A percentile compares a stretch with the other conserved stretches of the same genome.
Evolutionary conservation across 768 basidiomycete species (phyloP).

Genomic region (Nevesoporus exiguus): DNA sequence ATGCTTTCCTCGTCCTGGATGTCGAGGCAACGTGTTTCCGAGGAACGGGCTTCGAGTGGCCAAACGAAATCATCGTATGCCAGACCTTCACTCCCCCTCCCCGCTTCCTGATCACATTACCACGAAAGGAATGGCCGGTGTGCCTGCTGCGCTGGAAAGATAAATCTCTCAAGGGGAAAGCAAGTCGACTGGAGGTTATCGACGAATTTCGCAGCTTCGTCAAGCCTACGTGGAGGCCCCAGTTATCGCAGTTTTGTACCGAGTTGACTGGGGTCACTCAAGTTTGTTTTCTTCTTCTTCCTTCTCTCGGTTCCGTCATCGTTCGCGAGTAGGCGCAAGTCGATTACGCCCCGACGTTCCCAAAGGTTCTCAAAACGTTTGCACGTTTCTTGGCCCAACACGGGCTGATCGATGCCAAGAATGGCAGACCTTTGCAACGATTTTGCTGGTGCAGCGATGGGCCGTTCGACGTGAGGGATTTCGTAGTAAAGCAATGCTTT

Average conservation of each 20-base stretch:
- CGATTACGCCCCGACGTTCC: constrained; percentile 72
- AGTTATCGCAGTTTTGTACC: constrained; percentile 79
- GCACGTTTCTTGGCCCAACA: constrained; percentile 66
- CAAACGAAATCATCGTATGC: constrained; percentile 93
- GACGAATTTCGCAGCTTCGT: constrained; percentile 90
- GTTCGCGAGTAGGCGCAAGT: constrained; percentile 64
- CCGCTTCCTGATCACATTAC: constrained; percentile 6
- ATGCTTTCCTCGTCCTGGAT: constrained; percentile 84
- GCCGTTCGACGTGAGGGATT: constrained; percentile 79
- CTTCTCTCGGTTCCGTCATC: constrained; percentile 3
- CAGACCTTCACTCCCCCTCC: constrained; percentile 15
- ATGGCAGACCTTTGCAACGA: constrained; percentile 52
- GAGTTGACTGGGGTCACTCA: constrained; percentile 90
- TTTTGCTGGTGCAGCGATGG: constrained; percentile 87
- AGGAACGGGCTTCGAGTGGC: constrained; percentile 71
- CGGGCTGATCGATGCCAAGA: constrained; percentile 60
- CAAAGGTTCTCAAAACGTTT: constrained; percentile 61
- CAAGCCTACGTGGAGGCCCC: constrained; percentile 80
- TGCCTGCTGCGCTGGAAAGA: constrained; percentile 83
- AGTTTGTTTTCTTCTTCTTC: constrained; percentile 44
- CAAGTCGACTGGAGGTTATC: constrained; percentile 60
- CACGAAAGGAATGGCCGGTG: constrained; percentile 84
- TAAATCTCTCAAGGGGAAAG: constrained; percentile 45
- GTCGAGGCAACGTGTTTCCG: constrained; percentile 80
- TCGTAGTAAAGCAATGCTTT: constrained; percentile 86